Evolutionary conservation across 768 basidiomycete genomes (phyloP).

Genomic region (Galerina sulciceps): DNA sequence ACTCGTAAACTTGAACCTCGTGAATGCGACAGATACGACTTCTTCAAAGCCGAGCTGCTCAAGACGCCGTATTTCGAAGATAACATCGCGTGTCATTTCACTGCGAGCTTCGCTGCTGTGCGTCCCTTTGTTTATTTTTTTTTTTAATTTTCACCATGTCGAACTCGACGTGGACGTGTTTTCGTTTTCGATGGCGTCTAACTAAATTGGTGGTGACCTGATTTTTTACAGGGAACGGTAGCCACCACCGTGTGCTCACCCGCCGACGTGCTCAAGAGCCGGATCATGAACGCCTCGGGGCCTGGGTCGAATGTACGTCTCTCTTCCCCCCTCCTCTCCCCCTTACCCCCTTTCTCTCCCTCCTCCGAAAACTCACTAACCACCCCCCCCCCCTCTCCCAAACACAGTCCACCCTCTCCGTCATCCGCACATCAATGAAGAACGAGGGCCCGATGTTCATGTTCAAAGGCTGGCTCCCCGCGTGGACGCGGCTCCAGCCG

Average conservation of each 20-base stretch:
- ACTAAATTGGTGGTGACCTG: too few relatives aligned
- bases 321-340: constrained; percentile 13
- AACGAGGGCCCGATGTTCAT: constrained; percentile 87
- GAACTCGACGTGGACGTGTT: too few relatives aligned
- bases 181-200: too few relatives aligned
- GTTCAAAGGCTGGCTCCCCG: constrained; percentile 92
- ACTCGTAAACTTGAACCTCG: too few relatives aligned
- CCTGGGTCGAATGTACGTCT: constrained; percentile 72
- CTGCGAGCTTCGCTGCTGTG: constrained; percentile 86
- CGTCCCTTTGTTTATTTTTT: too few relatives aligned
- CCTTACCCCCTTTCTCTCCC: neutral
- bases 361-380: neutral
- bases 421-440: constrained; percentile 69
- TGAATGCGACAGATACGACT: constrained; percentile 69
- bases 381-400: neutral
- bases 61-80: constrained; percentile 76
- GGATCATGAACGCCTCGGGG: constrained; percentile 89
- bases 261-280: constrained; percentile 86
- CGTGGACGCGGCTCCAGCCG: constrained; percentile 84
- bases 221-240: constrained; percentile 67
- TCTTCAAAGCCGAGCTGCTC: constrained; percentile 85
- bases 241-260: constrained; percentile 91
- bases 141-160: too few relatives aligned
- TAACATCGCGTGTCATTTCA: constrained; percentile 83
- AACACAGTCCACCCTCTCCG: constrained; percentile 66